Evolutionary conservation across 139 green algal species (phyloP), one percentile per base, ranked within the genome.

Genomic region (Mychonastes homosphaera): DNA sequence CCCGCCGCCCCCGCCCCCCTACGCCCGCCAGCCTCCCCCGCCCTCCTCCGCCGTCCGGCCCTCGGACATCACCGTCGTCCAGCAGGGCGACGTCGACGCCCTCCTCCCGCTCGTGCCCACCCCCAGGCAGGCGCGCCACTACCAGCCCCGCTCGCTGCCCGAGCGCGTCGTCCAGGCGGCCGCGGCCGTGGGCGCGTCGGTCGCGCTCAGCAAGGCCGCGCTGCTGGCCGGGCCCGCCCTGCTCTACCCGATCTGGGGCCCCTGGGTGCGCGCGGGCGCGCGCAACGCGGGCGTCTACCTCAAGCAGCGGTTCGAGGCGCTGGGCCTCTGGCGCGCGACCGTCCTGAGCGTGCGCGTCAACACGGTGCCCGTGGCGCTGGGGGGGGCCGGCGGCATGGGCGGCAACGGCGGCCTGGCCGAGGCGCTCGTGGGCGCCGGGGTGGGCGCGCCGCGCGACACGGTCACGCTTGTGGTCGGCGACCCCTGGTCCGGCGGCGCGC

Each of bases 241-340:
- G 52, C 72, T 83, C 41, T 87, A 71, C 71, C 80, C 80, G 2
- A 38, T 87, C 9, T 87, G 80, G 80, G 79, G 79, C 40, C 80
- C 80, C 28, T 87, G 80, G 80, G 68, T 83, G 0, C 56, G 65
- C 4, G 73, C 69, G 35, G 65, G 67, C 27, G 58, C 56, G 6
- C 58, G 45, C 19, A 66, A 72, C 24, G 68, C 71, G 35, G 29
- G 65, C 41, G 26, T 64, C 35, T 63, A 80, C 21, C 58, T 70
- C n/a, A n/a, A n/a, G 10, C 53, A 59, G 19, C 64, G 72, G 52
- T 72, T 64, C 57, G 69, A 61, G 41, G 46, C 33, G 28, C 39
- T 59, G 21, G 51, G 44, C 6, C 50, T 61, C n/a, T 55, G 57
- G 64, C 39, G 44, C 19, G 40, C 50, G 27, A 36, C 61, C 39